These are phyloP conservation scores for Hanseniaspora vineae DNA, from an alignment of 805 yeast genomes.

Conservation along the genomic window DNA sequence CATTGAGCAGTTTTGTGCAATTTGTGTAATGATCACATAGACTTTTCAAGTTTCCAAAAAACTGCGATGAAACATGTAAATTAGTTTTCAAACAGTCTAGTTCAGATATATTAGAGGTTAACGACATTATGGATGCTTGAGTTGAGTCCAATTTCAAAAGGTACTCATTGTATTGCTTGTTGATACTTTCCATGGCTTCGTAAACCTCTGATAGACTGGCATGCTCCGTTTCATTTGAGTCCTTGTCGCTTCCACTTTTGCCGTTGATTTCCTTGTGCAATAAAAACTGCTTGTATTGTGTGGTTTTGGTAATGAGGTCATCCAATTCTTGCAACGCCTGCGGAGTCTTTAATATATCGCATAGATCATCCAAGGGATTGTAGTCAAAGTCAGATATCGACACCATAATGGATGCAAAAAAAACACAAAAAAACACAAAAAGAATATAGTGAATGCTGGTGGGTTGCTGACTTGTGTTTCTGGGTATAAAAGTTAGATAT, in stretches of 20 bases:
- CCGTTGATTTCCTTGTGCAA: not conserved
- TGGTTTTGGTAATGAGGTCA: slow-evolving; percentile 24
- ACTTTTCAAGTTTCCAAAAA: slow-evolving; percentile 79
- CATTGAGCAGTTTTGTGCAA: slow-evolving; percentile 10
- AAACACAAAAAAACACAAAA: not conserved
- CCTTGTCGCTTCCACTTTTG: too few species aligned
- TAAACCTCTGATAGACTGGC: too few species aligned
- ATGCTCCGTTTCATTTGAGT: too few species aligned
- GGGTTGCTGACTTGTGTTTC: too few species aligned
- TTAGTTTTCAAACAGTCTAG: slow-evolving; percentile 43
- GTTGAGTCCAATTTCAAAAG: not conserved
- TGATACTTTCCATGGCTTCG: too few species aligned
- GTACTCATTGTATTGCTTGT: not conserved
- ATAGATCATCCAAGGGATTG: slow-evolving; percentile 42
- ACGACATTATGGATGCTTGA: not conserved
- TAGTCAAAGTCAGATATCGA: slow-evolving; percentile 24
- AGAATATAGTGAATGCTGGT: too few species aligned
- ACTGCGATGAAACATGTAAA: slow-evolving; percentile 72
- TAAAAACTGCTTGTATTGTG: not conserved
- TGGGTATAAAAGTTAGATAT: too few species aligned
- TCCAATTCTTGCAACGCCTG: slow-evolving; percentile 39
- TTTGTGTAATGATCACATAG: slow-evolving; percentile 34
- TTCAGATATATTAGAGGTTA: not conserved
- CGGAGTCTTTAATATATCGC: slow-evolving; percentile 37
- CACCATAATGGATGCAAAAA: slow-evolving; percentile 12